Base-by-base conservation (phyloP, 1,139 yeast genomes). In the Scheffersomyces segobiensis region DNA sequence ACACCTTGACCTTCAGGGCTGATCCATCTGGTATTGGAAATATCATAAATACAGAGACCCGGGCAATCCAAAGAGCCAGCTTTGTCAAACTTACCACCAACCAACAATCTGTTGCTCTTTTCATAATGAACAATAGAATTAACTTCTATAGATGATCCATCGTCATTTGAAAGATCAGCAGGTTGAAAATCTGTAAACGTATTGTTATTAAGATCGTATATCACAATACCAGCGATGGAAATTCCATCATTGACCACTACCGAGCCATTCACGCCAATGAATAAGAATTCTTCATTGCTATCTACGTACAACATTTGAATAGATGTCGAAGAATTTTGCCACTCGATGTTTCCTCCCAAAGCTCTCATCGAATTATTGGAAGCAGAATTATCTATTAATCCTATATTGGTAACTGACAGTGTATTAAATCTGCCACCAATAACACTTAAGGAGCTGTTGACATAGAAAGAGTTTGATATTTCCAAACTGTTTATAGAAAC, bases 41-140 rank as follows among this genome's bases (percentile, higher is more conserved):
- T 72, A 64, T 89, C 89, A 69, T 86, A 92, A 52, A 89, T 75
- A 69, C 97, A 91, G 54, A 92, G 72, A 1, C 87, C 83, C 2
- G 78, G 73, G 73, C 97, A 92, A 52, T 78, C 75, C 60, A 84
- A 74, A 8, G 87, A 78, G 0, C 90, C 88, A 3, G 89, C 88
- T 48, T 78, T 72, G 42, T 80, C 81, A 67, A 91, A 91, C 53
- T 85, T 79, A 21, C 99, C 99, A 54, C 91, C 97, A 12, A 91
- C 89, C 49, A 92, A 77, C 20, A 93, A 71, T 24, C 82, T 78
- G 24, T 80, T 70, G 8, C 79, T 79, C 42, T 76, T 74, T 47
- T 86, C 87, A 62, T 84, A 81, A 57, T 81, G 78, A 2, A 82
- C 85, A 60, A 91, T 72, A 2, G 88, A 73, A 58, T 83, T 84